Percentiles rank a stretch among this genome's conserved stretches.
These are phyloP conservation scores for Cryptosporidium viatorum DNA, from an alignment of 169 alveolate genomes.

Conservation along the genomic window DNA sequence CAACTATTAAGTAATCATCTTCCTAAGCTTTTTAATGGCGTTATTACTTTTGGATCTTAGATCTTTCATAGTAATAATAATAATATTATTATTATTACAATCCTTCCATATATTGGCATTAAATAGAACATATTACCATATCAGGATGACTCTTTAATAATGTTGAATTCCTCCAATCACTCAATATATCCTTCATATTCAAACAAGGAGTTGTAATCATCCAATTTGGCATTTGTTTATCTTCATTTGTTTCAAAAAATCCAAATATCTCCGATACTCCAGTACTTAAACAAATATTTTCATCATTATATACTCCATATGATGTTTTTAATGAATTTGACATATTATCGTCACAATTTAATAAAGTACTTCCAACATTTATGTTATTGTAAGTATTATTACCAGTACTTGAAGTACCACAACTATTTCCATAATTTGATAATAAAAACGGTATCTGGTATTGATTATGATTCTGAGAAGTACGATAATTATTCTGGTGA, in stretches of 20 bases:
- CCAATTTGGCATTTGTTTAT: slow-evolving; percentile 40
- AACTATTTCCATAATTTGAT: background rate
- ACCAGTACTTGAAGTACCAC: background rate
- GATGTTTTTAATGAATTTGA: background rate
- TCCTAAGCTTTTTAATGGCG: no score
- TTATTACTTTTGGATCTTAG: background rate
- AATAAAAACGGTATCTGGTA: background rate
- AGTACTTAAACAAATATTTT: background rate
- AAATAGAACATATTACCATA: slow-evolving; percentile 61
- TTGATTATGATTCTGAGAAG: background rate
- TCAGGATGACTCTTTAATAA: slow-evolving; percentile 43
- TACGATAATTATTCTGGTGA: background rate
- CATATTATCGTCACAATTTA: background rate
- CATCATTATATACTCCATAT: background rate
- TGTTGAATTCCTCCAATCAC: slow-evolving; percentile 67
- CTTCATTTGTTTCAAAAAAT: slow-evolving; percentile 25
- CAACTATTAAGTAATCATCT: no score
- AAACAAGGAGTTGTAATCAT: slow-evolving; percentile 42
- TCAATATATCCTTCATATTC: slow-evolving; percentile 55
- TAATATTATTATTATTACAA: no score
- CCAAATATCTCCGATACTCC: background rate
- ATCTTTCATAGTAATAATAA: background rate
- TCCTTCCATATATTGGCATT: no score
- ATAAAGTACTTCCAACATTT: background rate
- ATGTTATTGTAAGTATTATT: background rate